phyloP scores from a whole-genome alignment of 2,329 filamentous ascomycete genomes.

The Alternaria postmessia region DNA sequence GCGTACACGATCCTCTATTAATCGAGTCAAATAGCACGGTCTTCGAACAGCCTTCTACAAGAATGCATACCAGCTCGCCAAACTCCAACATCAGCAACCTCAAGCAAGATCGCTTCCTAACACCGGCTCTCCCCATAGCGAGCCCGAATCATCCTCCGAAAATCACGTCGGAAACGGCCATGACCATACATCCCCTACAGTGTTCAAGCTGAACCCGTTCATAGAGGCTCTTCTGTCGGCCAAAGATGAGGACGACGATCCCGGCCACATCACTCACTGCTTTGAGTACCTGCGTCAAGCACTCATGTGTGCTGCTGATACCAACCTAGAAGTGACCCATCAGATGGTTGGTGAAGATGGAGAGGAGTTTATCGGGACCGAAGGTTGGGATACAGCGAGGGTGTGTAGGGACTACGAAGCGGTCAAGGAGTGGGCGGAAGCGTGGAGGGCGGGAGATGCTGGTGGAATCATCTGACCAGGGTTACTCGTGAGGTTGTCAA shows the following conservation, averaged over 20 bases:
- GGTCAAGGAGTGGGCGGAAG: constrained; percentile 36
- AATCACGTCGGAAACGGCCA: neutral
- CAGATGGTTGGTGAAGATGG: constrained; percentile 5
- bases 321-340: constrained; percentile 26
- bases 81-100: constrained; percentile 4
- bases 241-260: neutral
- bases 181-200: neutral
- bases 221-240: constrained; percentile 5
- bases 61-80: constrained; percentile 11
- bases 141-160: neutral
- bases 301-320: constrained; percentile 38
- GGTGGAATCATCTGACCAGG: neutral
- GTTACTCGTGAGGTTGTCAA: neutral
- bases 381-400: constrained; percentile 32
- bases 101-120: neutral
- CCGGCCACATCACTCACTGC: constrained; percentile 24
- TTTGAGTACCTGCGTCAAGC: constrained; percentile 39
- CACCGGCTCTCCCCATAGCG: neutral
- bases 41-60: constrained; percentile 9
- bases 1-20: neutral
- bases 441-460: constrained; percentile 15
- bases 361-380: neutral
- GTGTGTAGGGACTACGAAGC: constrained; percentile 36
- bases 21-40: constrained; percentile 1
- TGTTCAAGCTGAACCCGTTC: constrained; percentile 6